Conservation (phyloP, 345 rosid genomes). For the Tarenaya hassleriana region DNA sequence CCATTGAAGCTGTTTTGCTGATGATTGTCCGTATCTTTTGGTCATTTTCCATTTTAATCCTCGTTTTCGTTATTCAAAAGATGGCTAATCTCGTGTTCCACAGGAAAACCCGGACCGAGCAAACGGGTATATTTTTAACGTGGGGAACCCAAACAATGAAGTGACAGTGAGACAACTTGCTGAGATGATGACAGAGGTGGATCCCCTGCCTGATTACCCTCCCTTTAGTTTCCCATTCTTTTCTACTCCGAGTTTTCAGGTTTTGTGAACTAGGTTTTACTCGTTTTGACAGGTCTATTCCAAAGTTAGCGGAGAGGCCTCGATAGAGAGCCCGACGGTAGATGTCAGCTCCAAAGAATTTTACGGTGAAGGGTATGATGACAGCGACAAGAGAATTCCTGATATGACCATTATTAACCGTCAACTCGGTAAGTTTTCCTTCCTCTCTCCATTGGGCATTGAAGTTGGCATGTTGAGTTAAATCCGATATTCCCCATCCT, state of each 20-base stretch:
- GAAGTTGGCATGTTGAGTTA: too few species aligned
- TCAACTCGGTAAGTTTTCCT: slow-evolving; percentile 57
- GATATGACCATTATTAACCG: slow-evolving; percentile 94
- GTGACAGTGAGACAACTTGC: slow-evolving; percentile 97
- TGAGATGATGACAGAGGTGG: slow-evolving; percentile 95
- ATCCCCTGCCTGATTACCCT: not conserved
- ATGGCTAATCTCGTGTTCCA: slow-evolving; percentile 7
- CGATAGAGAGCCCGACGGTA: slow-evolving; percentile 58
- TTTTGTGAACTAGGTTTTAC: not conserved
- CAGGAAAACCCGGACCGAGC: slow-evolving; percentile 96
- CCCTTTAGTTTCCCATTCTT: not conserved
- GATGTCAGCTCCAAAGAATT: slow-evolving; percentile 91
- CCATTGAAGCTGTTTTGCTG: slow-evolving; percentile 87
- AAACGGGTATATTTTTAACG: slow-evolving; percentile 89
- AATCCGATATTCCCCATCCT: too few species aligned
- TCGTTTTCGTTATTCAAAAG: slow-evolving; percentile 7
- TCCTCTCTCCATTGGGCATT: not conserved
- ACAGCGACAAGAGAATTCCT: slow-evolving; percentile 96
- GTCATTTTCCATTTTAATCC: not conserved
- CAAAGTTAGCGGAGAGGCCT: slow-evolving; percentile 65
- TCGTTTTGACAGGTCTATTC: slow-evolving; percentile 43
- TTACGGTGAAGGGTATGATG: slow-evolving; percentile 91
- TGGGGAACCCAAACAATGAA: slow-evolving; percentile 96
- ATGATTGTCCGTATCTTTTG: slow-evolving; percentile 61
- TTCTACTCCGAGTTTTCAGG: not conserved